Conservation (phyloP, 352 stramenopile species). For the Globisporangium paroecandrum region DNA sequence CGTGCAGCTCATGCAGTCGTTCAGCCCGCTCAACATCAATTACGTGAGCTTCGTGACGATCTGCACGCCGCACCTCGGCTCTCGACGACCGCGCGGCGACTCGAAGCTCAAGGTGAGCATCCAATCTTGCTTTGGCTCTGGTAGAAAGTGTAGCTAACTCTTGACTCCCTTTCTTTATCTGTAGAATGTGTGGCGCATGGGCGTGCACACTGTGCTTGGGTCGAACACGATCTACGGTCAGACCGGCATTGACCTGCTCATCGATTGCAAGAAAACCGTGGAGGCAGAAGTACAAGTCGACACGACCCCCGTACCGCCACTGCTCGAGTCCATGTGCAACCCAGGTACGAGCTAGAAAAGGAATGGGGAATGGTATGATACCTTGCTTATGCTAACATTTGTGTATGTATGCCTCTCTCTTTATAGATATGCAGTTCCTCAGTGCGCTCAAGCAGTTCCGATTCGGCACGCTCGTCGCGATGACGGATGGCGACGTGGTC, state of each 20-base stretch:
- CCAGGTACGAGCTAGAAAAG: slow-evolving; percentile 22
- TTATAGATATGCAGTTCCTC: slow-evolving; percentile 45
- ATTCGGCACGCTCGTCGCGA: slow-evolving; percentile 63
- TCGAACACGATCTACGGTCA: slow-evolving; percentile 67
- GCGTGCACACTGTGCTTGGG: slow-evolving; percentile 65
- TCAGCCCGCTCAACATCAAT: slow-evolving; percentile 57
- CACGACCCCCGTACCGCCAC: slow-evolving; percentile 16
- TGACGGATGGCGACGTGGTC: slow-evolving; percentile 73
- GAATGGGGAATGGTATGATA: neutral
- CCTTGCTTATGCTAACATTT: neutral
- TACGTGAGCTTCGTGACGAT: slow-evolving; percentile 79
- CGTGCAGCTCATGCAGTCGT: slow-evolving; percentile 44
- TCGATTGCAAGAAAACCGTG: slow-evolving; percentile 33
- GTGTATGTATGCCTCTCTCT: neutral
- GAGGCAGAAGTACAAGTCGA: slow-evolving; percentile 16
- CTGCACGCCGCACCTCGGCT: slow-evolving; percentile 77
- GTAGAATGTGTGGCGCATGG: slow-evolving; percentile 67
- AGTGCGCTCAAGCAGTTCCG: slow-evolving; percentile 51
- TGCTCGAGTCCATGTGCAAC: slow-evolving; percentile 69
- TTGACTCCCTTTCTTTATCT: neutral
- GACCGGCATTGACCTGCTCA: slow-evolving; percentile 70
- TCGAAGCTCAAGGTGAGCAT: slow-evolving; percentile 59
- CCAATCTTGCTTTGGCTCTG: neutral
- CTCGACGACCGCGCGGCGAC: slow-evolving; percentile 50
- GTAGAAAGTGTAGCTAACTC: neutral